phyloP scores from a whole-genome alignment of 1,139 yeast genomes.

The Pichia norvegensis region DNA sequence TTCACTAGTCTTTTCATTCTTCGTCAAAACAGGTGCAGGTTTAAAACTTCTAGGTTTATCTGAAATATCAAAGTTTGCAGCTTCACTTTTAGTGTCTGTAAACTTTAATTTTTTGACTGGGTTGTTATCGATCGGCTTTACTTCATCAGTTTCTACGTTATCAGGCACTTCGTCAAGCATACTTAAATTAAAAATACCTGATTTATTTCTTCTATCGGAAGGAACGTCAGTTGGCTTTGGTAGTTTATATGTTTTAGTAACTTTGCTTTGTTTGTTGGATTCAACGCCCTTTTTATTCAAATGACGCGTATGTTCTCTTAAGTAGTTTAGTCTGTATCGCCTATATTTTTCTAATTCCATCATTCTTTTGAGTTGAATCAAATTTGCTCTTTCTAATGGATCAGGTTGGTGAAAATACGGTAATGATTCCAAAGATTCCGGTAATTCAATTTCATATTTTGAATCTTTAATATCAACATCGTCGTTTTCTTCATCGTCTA shows the following conservation, averaged over 20 bases:
- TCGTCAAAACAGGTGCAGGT: constrained; percentile 6
- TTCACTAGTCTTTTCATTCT: neutral
- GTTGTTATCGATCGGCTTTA: constrained; percentile 16
- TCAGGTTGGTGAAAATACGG: constrained; percentile 17
- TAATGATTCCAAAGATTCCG: constrained; percentile 5
- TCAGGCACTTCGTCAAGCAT: constrained; percentile 19
- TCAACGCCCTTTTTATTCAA: constrained; percentile 10
- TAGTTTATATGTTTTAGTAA: neutral
- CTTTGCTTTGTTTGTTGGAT: constrained; percentile 2
- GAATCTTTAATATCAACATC: neutral
- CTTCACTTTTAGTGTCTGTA: constrained; percentile 6
- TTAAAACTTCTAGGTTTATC: constrained; percentile 18
- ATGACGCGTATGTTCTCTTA: constrained; percentile 24
- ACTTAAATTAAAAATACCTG: constrained; percentile 22
- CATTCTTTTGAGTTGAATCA: constrained; percentile 26
- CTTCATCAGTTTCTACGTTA: constrained; percentile 7
- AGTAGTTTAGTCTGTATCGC: constrained; percentile 20
- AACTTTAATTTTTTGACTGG: constrained; percentile 18
- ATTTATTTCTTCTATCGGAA: constrained; percentile 19
- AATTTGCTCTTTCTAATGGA: constrained; percentile 26
- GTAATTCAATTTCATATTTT: neutral
- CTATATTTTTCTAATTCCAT: constrained; percentile 28
- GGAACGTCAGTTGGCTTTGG: constrained; percentile 13
- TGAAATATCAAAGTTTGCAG: constrained; percentile 15
- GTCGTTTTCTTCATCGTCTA: constrained; percentile 3